Percentiles rank a stretch among this genome's conserved stretches.
Evolutionary conservation across 306 rosid species (phyloP).

Genomic region (Vigna trinervia): DNA sequence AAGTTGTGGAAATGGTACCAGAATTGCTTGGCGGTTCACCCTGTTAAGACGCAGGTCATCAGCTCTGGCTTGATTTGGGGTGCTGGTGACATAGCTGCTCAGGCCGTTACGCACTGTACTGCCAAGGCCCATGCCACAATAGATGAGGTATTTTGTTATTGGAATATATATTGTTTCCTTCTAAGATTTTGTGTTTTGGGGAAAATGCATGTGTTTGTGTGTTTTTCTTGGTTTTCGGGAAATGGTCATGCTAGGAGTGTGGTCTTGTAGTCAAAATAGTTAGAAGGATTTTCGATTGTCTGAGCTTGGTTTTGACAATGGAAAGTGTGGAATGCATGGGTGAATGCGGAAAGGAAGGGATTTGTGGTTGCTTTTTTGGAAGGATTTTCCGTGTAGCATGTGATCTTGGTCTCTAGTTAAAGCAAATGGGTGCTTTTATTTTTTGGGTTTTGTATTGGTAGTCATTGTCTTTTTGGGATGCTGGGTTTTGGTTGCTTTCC

Average conservation of each 20-base stretch:
- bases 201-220: background rate
- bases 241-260: slow-evolving; percentile 21
- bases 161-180: background rate
- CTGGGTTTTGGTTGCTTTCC: background rate
- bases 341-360: background rate
- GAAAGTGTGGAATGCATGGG: background rate
- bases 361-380: background rate
- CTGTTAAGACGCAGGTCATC: slow-evolving; percentile 67
- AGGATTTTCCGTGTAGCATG: background rate
- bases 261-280: background rate
- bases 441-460: slow-evolving; percentile 1
- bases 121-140: slow-evolving; percentile 15
- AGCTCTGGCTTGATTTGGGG: slow-evolving; percentile 73
- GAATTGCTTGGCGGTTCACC: slow-evolving; percentile 60
- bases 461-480: slow-evolving; percentile 17
- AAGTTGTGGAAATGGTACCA: slow-evolving; percentile 68
- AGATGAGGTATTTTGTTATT: slow-evolving; percentile 1
- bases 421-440: slow-evolving; percentile 6
- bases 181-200: slow-evolving; percentile 28
- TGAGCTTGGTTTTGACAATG: background rate
- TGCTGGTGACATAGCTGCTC: slow-evolving; percentile 67
- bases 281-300: background rate
- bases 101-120: slow-evolving; percentile 52
- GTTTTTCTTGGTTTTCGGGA: slow-evolving; percentile 27
- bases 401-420: background rate